phyloP scores from a whole-genome alignment of 169 alveolate species.

The Plasmodium fragile region DNA sequence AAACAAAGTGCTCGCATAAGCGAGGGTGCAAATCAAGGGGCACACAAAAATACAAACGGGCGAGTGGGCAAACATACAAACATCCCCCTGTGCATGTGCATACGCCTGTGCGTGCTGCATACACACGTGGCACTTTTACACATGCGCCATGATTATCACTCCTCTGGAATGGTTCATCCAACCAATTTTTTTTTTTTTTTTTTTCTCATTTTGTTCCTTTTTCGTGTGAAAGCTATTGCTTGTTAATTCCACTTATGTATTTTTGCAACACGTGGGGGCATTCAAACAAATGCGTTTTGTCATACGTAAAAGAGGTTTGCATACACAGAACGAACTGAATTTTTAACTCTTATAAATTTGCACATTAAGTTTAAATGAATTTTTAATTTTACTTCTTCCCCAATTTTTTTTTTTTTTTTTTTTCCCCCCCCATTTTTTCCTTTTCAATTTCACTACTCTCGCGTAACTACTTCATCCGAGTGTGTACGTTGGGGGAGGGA shows the following conservation, averaged over 20 bases:
- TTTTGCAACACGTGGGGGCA: not conserved
- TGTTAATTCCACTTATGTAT: not conserved
- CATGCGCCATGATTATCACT: not conserved
- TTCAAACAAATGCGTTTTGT: not conserved
- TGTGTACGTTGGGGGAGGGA: not conserved
- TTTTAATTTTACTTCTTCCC: slow-evolving; percentile 1
- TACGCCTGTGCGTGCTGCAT: not conserved
- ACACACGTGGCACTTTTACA: slow-evolving; percentile 5
- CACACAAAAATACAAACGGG: not conserved
- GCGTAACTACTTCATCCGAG: not conserved
- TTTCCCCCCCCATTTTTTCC: not conserved
- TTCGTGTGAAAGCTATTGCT: not conserved
- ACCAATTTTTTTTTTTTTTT: not conserved
- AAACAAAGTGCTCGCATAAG: not conserved
- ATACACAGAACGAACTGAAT: not conserved
- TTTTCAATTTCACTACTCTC: not conserved
- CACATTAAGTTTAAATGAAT: not conserved
- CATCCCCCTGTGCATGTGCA: not conserved
- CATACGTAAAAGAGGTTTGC: not conserved
- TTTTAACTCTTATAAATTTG: not conserved
- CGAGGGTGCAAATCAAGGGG: not conserved
- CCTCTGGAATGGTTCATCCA: not conserved
- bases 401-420: not conserved
- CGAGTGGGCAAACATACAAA: not conserved
- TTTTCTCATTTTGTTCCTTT: not conserved